Base-by-base conservation (phyloP, 2,329 filamentous ascomycete genomes). In the Aspergillus ochraceus region DNA sequence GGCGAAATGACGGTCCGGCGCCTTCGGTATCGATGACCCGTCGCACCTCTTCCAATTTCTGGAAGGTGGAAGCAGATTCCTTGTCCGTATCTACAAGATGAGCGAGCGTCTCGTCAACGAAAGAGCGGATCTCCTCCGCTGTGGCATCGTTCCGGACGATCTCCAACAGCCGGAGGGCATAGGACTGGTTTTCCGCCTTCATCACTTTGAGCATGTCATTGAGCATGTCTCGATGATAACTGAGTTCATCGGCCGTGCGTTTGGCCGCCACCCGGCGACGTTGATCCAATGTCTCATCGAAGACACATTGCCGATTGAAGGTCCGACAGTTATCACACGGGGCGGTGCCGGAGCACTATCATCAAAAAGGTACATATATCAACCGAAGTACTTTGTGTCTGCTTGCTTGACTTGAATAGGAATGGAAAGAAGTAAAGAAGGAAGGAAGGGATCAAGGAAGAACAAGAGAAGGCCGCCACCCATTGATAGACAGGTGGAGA, bases 241-340 rank as follows among this genome's bases (percentile, higher is more conserved):
- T 68, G 17, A 78, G 67, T 61, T 78, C 76, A 52, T 77, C 74
- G 2, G 76, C 69, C 4, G 76, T 77, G 9, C 75, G 68, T 59
- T 78, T 79, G 10, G 73, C 74, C 0, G 73, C 74, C 19, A 77
- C 74, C 19, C 76, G 73, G 4, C 76, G 74, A 11, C 77, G 72
- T 9, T 85, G 85, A 57, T 88, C 83, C 36, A 83, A 80, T 1
- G 84, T 84, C 69, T 86, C 83, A 68, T 89, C 87, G 69, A 88
- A 83, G 29, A 88, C 80, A 4, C 77, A 79, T 39, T 69, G 66
- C 30, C 71, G 64, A 22, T 71, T 68, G 53, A 73, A 75, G 30
- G 71, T 60, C 36, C 70, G 67, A 62, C 77, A 79, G 52, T 76
- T 76, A 24, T 75, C 68, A 55, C 77, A 79, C 1, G 76, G 76